Conservation (phyloP, 2,329 filamentous ascomycete genomes). For the Zalaria obscura region DNA sequence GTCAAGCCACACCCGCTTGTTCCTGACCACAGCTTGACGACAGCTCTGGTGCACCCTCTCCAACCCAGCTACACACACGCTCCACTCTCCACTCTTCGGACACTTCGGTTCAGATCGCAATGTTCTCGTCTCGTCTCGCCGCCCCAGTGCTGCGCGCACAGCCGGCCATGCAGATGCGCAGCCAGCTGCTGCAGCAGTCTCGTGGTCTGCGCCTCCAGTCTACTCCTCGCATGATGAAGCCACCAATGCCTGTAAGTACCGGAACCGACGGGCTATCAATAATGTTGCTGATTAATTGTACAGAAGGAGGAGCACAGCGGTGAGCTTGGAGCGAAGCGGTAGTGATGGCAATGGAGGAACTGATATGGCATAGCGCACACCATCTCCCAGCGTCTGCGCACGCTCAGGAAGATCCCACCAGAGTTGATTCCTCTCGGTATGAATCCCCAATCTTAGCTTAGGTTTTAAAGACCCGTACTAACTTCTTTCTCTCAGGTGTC, state of each 20-base stretch:
- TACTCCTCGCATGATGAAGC: constrained; percentile 13
- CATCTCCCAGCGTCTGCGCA: constrained; percentile 85
- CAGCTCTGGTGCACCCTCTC: too few relatives aligned
- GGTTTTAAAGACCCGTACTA: not conserved
- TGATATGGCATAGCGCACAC: constrained; percentile 61
- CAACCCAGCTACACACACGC: constrained; percentile 1
- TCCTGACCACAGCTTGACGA: too few relatives aligned
- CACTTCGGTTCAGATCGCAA: too few relatives aligned
- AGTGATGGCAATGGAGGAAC: not conserved
- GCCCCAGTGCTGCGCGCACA: constrained; percentile 22
- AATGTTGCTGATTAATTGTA: constrained; percentile 3
- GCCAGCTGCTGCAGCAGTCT: constrained; percentile 12
- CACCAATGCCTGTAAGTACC: constrained; percentile 18
- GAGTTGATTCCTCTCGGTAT: constrained; percentile 92
- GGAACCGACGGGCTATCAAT: not conserved
- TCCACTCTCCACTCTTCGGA: constrained; percentile 7
- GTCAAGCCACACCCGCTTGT: too few relatives aligned
- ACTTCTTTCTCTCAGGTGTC: constrained; percentile 41
- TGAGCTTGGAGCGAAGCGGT: constrained; percentile 23
- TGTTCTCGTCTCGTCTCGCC: constrained; percentile 10
- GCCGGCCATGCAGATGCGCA: constrained; percentile 6
- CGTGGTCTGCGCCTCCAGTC: constrained; percentile 16
- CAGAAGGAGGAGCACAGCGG: constrained; percentile 52
- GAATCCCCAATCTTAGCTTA: constrained; percentile 17
- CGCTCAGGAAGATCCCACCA: constrained; percentile 76